Conservation (phyloP, 768 basidiomycete genomes). For the Amanita phalloides region DNA sequence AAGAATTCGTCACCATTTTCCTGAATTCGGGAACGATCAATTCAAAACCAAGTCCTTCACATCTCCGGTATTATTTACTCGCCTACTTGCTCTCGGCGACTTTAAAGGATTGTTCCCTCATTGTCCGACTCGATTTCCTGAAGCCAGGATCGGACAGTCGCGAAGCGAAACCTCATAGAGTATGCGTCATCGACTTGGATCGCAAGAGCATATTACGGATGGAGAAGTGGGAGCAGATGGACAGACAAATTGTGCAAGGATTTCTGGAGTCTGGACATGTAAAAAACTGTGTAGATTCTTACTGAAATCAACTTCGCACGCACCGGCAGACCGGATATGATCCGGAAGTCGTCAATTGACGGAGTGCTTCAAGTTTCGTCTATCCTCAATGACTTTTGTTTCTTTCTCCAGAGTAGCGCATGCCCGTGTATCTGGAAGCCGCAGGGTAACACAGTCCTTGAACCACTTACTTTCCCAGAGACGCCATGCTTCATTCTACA, state of each 20-base stretch:
- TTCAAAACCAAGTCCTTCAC: conserved; percentile 23
- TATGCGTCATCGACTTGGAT: conserved; percentile 82
- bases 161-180: conserved; percentile 16
- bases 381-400: neutral
- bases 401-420: neutral
- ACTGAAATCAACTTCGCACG: neutral
- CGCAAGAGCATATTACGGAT: conserved; percentile 61
- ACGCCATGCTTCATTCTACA: conserved; percentile 52
- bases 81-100: conserved; percentile 84
- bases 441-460: conserved; percentile 6
- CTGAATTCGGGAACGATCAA: conserved; percentile 23
- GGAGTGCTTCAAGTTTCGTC: too few species aligned
- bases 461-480: conserved; percentile 5
- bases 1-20: conserved; percentile 48
- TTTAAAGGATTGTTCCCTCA: conserved; percentile 90
- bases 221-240: conserved; percentile 62
- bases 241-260: conserved; percentile 40
- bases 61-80: conserved; percentile 53
- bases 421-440: neutral
- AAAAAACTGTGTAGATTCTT: conserved; percentile 1
- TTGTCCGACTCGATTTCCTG: conserved; percentile 25
- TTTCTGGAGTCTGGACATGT: neutral
- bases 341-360: neutral
- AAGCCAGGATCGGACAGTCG: conserved; percentile 4
- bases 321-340: neutral